Base-by-base conservation (phyloP, 75 land plant species). In the Larix kaempferi region DNA sequence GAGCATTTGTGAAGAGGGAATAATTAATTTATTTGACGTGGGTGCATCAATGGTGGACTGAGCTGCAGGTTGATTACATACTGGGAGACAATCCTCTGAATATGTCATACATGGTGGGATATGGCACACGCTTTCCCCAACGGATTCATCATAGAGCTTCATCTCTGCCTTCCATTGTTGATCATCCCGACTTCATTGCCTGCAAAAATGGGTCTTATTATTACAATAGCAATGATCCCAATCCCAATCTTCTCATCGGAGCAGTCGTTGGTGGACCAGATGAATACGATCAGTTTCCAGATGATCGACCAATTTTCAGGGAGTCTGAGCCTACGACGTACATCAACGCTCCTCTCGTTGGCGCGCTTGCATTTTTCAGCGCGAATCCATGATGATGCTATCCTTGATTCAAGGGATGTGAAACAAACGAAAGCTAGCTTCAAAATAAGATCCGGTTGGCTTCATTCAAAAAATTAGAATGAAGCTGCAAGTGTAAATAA, bases 231-330 rank as follows among this genome's bases (percentile, higher is more conserved):
- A 16, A 49, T 0, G 57, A 69, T 3, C 81, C 86, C 1, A 86
- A 93, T 33, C 89, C 91, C 2, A 89, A 90, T 67, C 19, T 87
- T n/a, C 86, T 88, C 8, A 63, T 81, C 3, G 95, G 95, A 17
- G 95, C 91, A 17, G 59, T 93, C 0, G 93, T 93, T 15, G 95
- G 95, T n/a, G 95, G 95, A 12, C 95, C 93, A 3, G 80, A 82
- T 35, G 57, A 59, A 33, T 64, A 77, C 15, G 95, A 93, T 73
- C 71, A 77, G 29, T 93, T 75, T 75, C 77, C 59, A 4, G 95
- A 93, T 78, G 65, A 41, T n/a, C 64, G 95, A 44, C 57, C 26
- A 14, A 29, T 78, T 33, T 84, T 75, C 74, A 72, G 26, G 57
- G 79, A 85, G 57, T 85, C 89, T 0, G 95, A 93, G 61, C 92